These are phyloP conservation scores for Solanum rostratum DNA, from an alignment of 257 asterid species.

Conservation along the genomic window DNA sequence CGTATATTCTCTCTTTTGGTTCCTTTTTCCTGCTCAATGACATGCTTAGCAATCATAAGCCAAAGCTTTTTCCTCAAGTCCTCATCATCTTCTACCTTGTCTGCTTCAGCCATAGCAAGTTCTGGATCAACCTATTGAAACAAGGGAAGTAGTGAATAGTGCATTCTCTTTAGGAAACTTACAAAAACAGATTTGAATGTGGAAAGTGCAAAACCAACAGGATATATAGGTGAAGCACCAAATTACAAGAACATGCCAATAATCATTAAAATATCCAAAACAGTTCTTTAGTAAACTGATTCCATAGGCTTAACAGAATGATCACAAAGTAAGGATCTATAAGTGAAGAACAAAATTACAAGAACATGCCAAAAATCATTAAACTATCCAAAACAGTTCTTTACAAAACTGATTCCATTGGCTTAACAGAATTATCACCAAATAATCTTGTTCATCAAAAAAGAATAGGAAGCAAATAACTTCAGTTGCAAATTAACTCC, in stretches of 20 bases:
- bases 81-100: conserved; percentile 97
- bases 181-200: background rate
- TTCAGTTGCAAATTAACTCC: background rate
- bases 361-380: background rate
- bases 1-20: conserved; percentile 96
- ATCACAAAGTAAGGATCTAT: background rate
- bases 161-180: background rate
- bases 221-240: background rate
- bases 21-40: conserved; percentile 89
- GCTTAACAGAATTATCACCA: background rate
- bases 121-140: conserved; percentile 76
- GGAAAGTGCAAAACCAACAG: background rate
- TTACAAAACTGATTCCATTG: background rate
- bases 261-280: background rate
- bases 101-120: conserved; percentile 99
- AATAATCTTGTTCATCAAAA: background rate
- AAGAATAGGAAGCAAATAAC: background rate
- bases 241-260: background rate
- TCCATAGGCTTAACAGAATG: background rate
- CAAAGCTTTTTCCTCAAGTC: conserved; percentile 93
- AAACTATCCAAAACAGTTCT: background rate
- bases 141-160: background rate
- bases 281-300: background rate
- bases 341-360: background rate
- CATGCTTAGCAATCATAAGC: conserved; percentile 99